Base-by-base conservation (phyloP, 192 early-diverging fungal genomes). In the Chytriomyces hyalinus region DNA sequence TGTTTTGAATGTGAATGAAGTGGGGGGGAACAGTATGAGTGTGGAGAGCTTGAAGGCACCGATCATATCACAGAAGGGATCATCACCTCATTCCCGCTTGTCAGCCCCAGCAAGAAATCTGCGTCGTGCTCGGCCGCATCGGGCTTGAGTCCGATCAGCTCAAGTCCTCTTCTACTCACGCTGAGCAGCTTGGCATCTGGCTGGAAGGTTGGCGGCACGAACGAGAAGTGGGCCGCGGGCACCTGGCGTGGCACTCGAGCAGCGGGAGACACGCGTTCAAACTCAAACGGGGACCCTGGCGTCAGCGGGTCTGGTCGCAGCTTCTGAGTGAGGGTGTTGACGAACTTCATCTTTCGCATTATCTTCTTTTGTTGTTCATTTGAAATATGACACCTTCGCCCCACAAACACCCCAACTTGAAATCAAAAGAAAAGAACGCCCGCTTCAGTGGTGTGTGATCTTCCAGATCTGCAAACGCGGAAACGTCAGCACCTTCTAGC, bases 391-490 rank as follows among this genome's bases (percentile, higher is more conserved):
- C 36, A 36, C 36, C 36, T 36, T 36, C 36, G 36, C 36, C 36
- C 36, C 36, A 36, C 36, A 36, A 36, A 36, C 36, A 36, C 36
- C 36, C 36, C 4, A 36, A 36, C 36, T 36, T 36, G 36, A 36
- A 36, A 36, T 36, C 36, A 36, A 36, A 26, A 36, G 36, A 36
- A 60, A 60, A 17, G 2, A 60, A 60, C 57, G 22, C 15, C 15
- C 17, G 17, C 63, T 22, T 68, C 46, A 73, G 60, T 73, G 71
- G 71, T 73, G 71, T 7, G 45, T 49, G 26, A 73, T n/a, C 71
- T 73, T 73, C 71, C 71, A 73, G 43, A 57, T 57, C 53, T 57
- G 36, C 36, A 57, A 57, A 13, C 1, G 4, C 15, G 20, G 20
- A 20, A 13, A 13, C 20, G 53, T n/a, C 4, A 57, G 20, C 15